These are phyloP conservation scores for Candida corydali DNA, from an alignment of 805 yeast species.

Conservation along the genomic window DNA sequence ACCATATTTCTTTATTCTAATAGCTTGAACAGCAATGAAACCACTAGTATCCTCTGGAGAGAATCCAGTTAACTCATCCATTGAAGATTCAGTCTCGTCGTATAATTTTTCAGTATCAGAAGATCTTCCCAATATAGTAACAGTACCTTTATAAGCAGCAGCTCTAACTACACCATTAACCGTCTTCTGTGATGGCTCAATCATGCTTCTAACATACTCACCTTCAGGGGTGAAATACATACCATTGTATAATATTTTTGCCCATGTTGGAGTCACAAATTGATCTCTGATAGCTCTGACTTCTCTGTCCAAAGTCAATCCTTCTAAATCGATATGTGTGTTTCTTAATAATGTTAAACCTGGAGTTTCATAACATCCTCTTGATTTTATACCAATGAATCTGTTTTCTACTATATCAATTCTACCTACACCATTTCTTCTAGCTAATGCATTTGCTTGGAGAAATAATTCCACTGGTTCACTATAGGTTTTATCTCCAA, in stretches of 20 bases:
- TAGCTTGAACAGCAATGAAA: constrained; percentile 96
- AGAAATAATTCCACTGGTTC: constrained; percentile 90
- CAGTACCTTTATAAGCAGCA: constrained; percentile 86
- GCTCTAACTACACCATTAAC: constrained; percentile 97
- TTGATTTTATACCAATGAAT: constrained; percentile 96
- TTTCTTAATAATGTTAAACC: constrained; percentile 92
- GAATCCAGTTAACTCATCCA: constrained; percentile 99
- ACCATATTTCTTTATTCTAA: constrained; percentile 97
- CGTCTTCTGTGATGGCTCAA: constrained; percentile 88
- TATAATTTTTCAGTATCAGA: constrained; percentile 94
- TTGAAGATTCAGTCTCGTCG: constrained; percentile 96
- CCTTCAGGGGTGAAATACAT: constrained; percentile 98
- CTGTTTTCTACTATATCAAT: constrained; percentile 98
- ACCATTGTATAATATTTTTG: constrained; percentile 92
- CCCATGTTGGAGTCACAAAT: constrained; percentile 89
- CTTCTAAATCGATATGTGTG: constrained; percentile 95
- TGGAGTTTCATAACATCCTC: constrained; percentile 99
- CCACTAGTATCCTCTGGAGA: constrained; percentile 96
- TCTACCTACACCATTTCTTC: constrained; percentile 99
- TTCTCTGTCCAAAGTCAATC: constrained; percentile 94
- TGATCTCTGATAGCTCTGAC: constrained; percentile 95
- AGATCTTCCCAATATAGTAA: constrained; percentile 85
- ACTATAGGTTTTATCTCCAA: constrained; percentile 62
- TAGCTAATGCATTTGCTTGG: constrained; percentile 90
- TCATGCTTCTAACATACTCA: constrained; percentile 91